A percentile compares a stretch with the other conserved stretches of the same genome.
Conservation (phyloP, 345 rosid genomes). For the Citrus medica region DNA sequence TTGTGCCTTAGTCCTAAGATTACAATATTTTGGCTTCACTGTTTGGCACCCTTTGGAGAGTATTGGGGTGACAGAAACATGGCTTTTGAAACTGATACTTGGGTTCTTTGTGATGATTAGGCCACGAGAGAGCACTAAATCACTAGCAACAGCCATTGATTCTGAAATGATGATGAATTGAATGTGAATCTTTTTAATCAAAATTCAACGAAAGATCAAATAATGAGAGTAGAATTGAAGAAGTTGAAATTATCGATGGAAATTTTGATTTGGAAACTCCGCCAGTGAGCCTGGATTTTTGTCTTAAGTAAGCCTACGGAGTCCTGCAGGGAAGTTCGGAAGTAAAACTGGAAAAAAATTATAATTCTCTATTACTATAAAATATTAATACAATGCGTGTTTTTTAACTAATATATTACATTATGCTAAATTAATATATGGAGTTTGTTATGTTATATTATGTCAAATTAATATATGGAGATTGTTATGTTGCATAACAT, state of each 20-base stretch:
- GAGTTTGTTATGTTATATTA: no score
- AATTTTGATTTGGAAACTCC: constrained; percentile 28
- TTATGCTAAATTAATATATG: no score
- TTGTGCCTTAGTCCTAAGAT: constrained; percentile 17
- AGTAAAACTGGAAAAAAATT: constrained; percentile 11
- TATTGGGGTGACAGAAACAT: constrained; percentile 13
- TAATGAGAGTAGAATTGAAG: background rate
- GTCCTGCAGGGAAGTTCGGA: background rate
- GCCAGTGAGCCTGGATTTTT: constrained; percentile 14
- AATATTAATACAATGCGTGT: no score
- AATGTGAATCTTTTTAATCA: background rate
- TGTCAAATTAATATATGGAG: no score
- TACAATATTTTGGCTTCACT: background rate
- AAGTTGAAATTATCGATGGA: constrained; percentile 1
- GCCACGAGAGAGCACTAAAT: constrained; percentile 20
- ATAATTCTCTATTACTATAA: background rate
- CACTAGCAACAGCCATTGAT: constrained; percentile 40
- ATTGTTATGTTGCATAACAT: no score
- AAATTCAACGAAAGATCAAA: background rate
- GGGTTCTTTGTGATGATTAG: constrained; percentile 13
- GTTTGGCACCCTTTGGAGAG: constrained; percentile 7
- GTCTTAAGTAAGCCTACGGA: no score
- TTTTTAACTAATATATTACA: no score
- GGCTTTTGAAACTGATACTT: constrained; percentile 19
- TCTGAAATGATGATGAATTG: background rate